phyloP scores from a whole-genome alignment of 106 monocot genomes.

The Apostasia shenzhenica region DNA sequence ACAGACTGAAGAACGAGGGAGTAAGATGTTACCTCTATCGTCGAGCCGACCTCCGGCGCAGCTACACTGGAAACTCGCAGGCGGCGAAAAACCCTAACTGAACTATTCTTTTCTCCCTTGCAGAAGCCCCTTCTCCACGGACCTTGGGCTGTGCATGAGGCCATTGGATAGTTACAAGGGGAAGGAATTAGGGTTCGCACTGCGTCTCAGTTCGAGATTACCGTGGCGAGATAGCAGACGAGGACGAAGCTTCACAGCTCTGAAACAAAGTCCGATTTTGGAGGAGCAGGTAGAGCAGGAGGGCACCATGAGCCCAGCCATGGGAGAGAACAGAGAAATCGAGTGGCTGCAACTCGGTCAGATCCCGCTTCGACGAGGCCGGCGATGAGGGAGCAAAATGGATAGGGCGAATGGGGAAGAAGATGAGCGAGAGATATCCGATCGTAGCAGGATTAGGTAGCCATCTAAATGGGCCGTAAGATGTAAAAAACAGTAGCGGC shows the following conservation, averaged over 20 bases:
- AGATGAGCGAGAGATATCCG: too few relatives aligned
- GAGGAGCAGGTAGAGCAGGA: slow-evolving; percentile 18
- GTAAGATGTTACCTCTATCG: slow-evolving; percentile 26
- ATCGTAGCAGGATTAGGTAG: too few relatives aligned
- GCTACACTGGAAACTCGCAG: slow-evolving; percentile 36
- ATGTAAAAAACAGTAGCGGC: too few relatives aligned
- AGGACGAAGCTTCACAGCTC: slow-evolving; percentile 6
- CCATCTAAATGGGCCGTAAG: too few relatives aligned
- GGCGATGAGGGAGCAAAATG: too few relatives aligned
- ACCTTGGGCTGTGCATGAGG: slow-evolving; percentile 8
- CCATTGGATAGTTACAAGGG: background rate
- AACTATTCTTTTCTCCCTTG: background rate
- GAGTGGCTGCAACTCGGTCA: too few relatives aligned
- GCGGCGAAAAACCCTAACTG: slow-evolving; percentile 7
- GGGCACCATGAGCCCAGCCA: slow-evolving; percentile 28
- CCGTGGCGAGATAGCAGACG: slow-evolving; percentile 25
- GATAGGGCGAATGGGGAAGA: too few relatives aligned
- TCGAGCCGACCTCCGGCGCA: slow-evolving; percentile 21
- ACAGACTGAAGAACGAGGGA: background rate
- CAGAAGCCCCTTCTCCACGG: background rate
- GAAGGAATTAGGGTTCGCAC: background rate
- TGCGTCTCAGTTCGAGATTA: background rate
- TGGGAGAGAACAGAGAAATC: background rate
- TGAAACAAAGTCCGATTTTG: slow-evolving; percentile 5
- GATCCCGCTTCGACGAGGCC: too few relatives aligned